A percentile compares a stretch with the other conserved stretches of the same genome.
Evolutionary conservation across 306 rosid genomes (phyloP).

Genomic region (Quercus parvula): DNA sequence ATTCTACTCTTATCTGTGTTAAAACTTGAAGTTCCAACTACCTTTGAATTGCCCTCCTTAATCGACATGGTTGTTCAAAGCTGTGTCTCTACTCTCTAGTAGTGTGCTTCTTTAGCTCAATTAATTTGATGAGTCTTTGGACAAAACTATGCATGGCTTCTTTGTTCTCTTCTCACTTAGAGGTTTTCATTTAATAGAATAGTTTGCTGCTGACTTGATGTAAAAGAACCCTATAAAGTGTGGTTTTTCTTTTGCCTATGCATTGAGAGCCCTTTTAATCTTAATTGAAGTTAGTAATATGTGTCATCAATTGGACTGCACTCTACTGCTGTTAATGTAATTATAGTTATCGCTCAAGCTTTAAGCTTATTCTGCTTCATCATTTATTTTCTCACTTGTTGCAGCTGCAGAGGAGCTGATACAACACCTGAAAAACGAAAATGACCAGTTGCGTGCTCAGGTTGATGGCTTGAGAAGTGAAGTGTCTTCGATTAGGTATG

Average conservation of each 20-base stretch:
- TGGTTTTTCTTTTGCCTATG: not conserved
- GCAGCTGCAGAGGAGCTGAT: slow-evolving; percentile 79
- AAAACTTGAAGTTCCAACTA: not conserved
- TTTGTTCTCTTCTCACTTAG: not conserved
- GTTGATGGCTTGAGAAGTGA: slow-evolving; percentile 65
- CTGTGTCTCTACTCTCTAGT: not conserved
- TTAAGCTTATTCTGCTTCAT: not conserved
- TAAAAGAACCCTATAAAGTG: not conserved
- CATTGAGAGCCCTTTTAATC: not conserved
- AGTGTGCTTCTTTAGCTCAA: not conserved
- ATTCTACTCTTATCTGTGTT: not conserved
- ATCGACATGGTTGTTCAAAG: not conserved
- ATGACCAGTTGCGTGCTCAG: slow-evolving; percentile 47
- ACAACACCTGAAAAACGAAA: slow-evolving; percentile 61
- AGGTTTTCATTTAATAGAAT: not conserved
- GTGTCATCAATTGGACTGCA: not conserved
- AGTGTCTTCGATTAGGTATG: slow-evolving; percentile 61
- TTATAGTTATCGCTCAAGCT: not conserved
- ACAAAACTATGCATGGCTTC: not conserved
- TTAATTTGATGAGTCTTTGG: not conserved
- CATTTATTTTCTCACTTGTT: slow-evolving; percentile 12
- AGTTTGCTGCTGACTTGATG: not conserved
- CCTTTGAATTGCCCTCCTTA: not conserved
- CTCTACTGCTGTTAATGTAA: not conserved
- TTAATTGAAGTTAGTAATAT: not conserved